These are phyloP conservation scores for Ajuga chamaepitys DNA, from an alignment of 257 asterid genomes.

Conservation along the genomic window DNA sequence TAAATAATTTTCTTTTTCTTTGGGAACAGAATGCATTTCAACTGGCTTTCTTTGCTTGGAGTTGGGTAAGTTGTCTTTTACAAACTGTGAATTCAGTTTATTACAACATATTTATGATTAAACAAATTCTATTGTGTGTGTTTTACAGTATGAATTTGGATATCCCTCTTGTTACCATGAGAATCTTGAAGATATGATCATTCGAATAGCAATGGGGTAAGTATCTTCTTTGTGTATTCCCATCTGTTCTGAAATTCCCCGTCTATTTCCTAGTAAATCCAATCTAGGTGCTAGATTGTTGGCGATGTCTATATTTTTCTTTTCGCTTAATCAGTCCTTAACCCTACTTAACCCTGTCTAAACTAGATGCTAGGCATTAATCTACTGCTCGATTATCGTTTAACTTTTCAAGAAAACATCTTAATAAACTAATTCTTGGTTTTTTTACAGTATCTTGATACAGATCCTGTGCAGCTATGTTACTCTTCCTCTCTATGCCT, in stretches of 20 bases:
- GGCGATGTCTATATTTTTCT: no score
- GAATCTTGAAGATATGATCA: constrained; percentile 49
- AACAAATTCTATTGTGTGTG: not conserved
- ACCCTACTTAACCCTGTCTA: no score
- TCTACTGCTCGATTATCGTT: no score
- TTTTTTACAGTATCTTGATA: constrained; percentile 42
- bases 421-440: not conserved
- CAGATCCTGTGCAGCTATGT: constrained; percentile 84
- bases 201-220: constrained; percentile 79
- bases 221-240: not conserved
- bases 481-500: constrained; percentile 87
- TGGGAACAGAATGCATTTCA: constrained; percentile 98
- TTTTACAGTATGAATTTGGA: constrained; percentile 62
- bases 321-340: no score
- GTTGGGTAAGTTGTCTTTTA: constrained; percentile 47
- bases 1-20: not conserved
- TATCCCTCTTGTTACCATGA: constrained; percentile 83
- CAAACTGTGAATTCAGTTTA: not conserved
- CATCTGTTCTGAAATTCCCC: no score
- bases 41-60: constrained; percentile 87
- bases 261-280: no score
- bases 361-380: no score
- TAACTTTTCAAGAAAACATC: not conserved
- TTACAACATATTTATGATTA: not conserved
- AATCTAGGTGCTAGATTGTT: no score